phyloP scores from a whole-genome alignment of 2,329 filamentous ascomycete species.

The Diaporthe vexans region DNA sequence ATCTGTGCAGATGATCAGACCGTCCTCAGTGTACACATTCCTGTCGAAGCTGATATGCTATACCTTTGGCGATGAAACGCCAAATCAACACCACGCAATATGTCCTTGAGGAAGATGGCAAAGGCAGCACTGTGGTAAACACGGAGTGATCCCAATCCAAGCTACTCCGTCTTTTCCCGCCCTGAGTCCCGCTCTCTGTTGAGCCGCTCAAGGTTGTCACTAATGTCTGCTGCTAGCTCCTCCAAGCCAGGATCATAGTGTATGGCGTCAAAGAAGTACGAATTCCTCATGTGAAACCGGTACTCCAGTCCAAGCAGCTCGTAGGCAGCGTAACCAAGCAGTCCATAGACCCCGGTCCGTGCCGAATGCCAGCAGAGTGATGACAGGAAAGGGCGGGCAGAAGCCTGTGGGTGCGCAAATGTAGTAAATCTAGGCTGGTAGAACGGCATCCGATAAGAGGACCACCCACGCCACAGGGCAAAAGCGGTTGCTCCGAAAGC shows the following conservation, averaged over 20 bases:
- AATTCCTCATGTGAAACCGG: neutral
- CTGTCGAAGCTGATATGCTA: too few relatives aligned
- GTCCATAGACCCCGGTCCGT: constrained; percentile 8
- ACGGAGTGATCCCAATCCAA: neutral
- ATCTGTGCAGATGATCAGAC: too few relatives aligned
- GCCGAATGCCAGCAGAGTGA: constrained; percentile 19
- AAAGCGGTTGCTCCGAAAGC: constrained; percentile 15
- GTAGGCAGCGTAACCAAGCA: constrained; percentile 1
- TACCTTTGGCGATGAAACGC: too few relatives aligned
- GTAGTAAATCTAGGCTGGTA: constrained; percentile 27
- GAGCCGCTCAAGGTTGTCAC: neutral
- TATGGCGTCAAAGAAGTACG: neutral
- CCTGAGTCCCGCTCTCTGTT: neutral
- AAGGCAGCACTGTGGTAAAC: too few relatives aligned
- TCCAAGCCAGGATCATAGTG: neutral
- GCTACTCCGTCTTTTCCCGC: constrained; percentile 12
- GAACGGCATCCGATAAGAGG: constrained; percentile 28
- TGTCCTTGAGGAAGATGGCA: too few relatives aligned
- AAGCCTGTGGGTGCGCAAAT: constrained; percentile 22
- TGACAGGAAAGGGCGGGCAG: neutral
- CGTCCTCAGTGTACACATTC: too few relatives aligned
- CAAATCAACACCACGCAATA: too few relatives aligned
- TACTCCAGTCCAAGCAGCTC: neutral
- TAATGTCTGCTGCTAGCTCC: neutral
- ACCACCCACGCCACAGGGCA: constrained; percentile 16